phyloP scores from a whole-genome alignment of 192 early-diverging fungal species.

The Jimgerdemannia flammicorona region DNA sequence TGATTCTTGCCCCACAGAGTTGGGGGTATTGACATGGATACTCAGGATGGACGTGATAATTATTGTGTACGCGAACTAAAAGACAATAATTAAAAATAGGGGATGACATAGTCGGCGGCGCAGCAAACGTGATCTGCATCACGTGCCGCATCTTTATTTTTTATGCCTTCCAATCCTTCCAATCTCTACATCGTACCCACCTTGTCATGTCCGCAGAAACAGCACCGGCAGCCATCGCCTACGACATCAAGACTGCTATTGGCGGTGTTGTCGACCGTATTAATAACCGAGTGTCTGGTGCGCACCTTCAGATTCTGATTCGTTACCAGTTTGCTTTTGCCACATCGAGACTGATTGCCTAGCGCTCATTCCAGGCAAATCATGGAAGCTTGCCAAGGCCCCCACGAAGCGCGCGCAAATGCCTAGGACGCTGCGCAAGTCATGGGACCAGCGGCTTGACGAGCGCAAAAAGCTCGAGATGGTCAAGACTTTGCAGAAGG shows the following conservation, averaged over 20 bases:
- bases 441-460: conserved; percentile 49
- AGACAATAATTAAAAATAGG: too few species aligned
- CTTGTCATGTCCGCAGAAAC: not conserved
- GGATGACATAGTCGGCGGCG: too few species aligned
- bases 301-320: not conserved
- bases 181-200: too few species aligned
- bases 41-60: too few species aligned
- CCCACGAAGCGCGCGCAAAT: conserved; percentile 27
- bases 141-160: too few species aligned
- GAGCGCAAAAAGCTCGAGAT: conserved; percentile 40
- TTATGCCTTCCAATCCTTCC: too few species aligned
- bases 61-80: too few species aligned
- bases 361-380: conserved; percentile 19
- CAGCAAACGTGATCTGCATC: too few species aligned
- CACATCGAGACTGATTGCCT: not conserved
- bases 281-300: conserved; percentile 35
- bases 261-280: conserved; percentile 30
- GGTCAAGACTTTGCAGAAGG: conserved; percentile 45
- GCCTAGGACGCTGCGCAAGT: conserved; percentile 23
- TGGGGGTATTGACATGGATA: too few species aligned
- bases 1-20: too few species aligned
- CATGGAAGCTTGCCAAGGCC: conserved; percentile 34
- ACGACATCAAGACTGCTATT: conserved; percentile 18
- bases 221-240: conserved; percentile 6
- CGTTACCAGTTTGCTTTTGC: not conserved